These are phyloP conservation scores for Allium fistulosum DNA, from an alignment of 106 monocot species.

Conservation along the genomic window DNA sequence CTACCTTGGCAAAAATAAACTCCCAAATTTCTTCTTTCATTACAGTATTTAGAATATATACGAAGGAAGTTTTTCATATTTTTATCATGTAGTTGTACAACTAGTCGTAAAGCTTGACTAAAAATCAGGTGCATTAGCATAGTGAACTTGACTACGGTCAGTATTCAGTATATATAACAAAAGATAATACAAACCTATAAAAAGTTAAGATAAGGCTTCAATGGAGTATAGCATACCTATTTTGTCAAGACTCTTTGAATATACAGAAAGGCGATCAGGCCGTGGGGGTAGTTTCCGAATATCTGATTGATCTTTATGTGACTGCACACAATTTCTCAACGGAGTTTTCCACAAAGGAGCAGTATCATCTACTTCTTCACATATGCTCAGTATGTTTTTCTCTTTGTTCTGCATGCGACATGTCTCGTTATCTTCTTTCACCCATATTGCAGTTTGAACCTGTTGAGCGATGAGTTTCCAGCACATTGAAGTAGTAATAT, in stretches of 20 bases:
- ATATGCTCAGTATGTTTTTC: slow-evolving; percentile 41
- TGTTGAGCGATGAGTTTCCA: slow-evolving; percentile 84
- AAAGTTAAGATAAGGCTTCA: too few species aligned
- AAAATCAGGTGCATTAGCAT: too few species aligned
- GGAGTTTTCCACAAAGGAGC: slow-evolving; percentile 64
- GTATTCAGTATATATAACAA: too few species aligned
- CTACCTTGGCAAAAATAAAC: too few species aligned
- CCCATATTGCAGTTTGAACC: slow-evolving; percentile 97
- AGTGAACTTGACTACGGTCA: too few species aligned
- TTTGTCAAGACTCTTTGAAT: slow-evolving; percentile 65
- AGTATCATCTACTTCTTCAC: slow-evolving; percentile 46
- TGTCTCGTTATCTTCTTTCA: slow-evolving; percentile 63
- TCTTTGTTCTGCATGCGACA: slow-evolving; percentile 64
- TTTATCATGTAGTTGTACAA: too few species aligned
- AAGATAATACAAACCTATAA: too few species aligned
- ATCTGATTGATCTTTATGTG: slow-evolving; percentile 23
- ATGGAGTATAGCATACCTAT: slow-evolving; percentile 40
- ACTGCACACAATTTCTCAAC: slow-evolving; percentile 58
- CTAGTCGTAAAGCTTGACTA: too few species aligned
- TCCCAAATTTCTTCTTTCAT: too few species aligned
- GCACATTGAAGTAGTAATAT: slow-evolving; percentile 82
- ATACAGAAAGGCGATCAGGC: slow-evolving; percentile 54
- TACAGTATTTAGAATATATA: too few species aligned
- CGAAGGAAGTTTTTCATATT: too few species aligned
- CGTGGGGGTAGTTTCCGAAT: slow-evolving; percentile 60